A percentile compares a stretch with the other conserved stretches of the same genome.
These are phyloP conservation scores for Pythium aphanidermatum DNA, from an alignment of 352 stramenopile genomes.

Conservation along the genomic window DNA sequence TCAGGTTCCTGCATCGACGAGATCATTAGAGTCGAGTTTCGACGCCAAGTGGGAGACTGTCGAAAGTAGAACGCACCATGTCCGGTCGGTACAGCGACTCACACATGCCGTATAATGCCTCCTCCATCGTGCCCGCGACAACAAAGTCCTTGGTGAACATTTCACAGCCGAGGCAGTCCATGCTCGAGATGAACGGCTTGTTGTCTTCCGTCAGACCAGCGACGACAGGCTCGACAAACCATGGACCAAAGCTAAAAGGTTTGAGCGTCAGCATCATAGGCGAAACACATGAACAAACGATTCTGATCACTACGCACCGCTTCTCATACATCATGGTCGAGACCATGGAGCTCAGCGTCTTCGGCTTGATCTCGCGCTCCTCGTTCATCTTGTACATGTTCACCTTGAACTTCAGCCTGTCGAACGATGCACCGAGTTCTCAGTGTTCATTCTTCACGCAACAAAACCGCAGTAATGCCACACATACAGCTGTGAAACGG, in stretches of 20 bases:
- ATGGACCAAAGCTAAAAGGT: constrained; percentile 92
- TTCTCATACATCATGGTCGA: constrained; percentile 98
- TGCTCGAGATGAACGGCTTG: constrained; percentile 96
- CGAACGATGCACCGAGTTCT: constrained; percentile 1
- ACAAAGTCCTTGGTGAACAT: constrained; percentile 98
- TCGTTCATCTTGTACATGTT: constrained; percentile 99
- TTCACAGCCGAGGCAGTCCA: constrained; percentile 97
- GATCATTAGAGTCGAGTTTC: neutral
- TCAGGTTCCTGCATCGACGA: constrained; percentile 68
- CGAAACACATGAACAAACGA: constrained; percentile 1
- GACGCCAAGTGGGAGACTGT: neutral
- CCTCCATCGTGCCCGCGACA: constrained; percentile 95
- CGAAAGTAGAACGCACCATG: constrained; percentile 80
- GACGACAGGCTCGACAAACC: constrained; percentile 98
- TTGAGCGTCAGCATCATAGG: neutral
- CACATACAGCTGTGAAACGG: constrained; percentile 92
- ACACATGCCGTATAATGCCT: constrained; percentile 98
- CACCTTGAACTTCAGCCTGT: constrained; percentile 87
- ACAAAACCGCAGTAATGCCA: no score
- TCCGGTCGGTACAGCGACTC: constrained; percentile 97
- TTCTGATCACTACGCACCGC: constrained; percentile 37
- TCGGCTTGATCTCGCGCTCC: constrained; percentile 97
- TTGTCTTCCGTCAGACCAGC: constrained; percentile 94
- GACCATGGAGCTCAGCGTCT: constrained; percentile 95
- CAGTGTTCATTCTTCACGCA: no score